phyloP scores from a whole-genome alignment of 2,329 filamentous ascomycete genomes.

The Cryphonectria japonica region DNA sequence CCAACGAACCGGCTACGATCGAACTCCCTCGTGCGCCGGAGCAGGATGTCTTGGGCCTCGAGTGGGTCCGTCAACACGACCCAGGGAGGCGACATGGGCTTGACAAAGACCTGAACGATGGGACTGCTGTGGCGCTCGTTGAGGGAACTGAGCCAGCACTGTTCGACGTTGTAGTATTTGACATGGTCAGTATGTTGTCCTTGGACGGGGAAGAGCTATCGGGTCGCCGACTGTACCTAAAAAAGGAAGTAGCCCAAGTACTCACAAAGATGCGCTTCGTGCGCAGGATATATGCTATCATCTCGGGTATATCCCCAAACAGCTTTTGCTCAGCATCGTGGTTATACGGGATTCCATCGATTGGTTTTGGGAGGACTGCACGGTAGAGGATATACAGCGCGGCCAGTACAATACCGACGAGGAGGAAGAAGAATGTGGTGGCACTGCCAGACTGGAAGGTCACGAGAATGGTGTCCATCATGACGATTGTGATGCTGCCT shows the following conservation, averaged over 20 bases:
- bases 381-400: slow-evolving; percentile 22
- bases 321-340: slow-evolving; percentile 38
- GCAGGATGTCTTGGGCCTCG: slow-evolving; percentile 32
- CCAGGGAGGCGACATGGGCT: slow-evolving; percentile 39
- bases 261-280: slow-evolving; percentile 40
- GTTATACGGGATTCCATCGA: slow-evolving; percentile 52
- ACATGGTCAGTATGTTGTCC: too few species aligned
- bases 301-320: slow-evolving; percentile 48
- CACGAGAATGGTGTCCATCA: neutral
- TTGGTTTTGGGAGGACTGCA: slow-evolving; percentile 44
- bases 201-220: too few species aligned
- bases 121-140: slow-evolving; percentile 42
- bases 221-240: too few species aligned
- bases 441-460: too few species aligned
- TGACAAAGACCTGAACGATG: slow-evolving; percentile 52
- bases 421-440: neutral
- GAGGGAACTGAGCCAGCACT: slow-evolving; percentile 39
- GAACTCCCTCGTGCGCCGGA: slow-evolving; percentile 32
- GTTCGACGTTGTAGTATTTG: neutral
- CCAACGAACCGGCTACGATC: slow-evolving; percentile 13
- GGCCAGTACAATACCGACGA: neutral
- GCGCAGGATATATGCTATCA: slow-evolving; percentile 42
- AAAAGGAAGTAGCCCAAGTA: neutral
- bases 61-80: slow-evolving; percentile 31
- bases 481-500: too few species aligned